Evolutionary conservation across 176 grass and related monocot genomes (phyloP).

Genomic region (Luzula sylvatica): DNA sequence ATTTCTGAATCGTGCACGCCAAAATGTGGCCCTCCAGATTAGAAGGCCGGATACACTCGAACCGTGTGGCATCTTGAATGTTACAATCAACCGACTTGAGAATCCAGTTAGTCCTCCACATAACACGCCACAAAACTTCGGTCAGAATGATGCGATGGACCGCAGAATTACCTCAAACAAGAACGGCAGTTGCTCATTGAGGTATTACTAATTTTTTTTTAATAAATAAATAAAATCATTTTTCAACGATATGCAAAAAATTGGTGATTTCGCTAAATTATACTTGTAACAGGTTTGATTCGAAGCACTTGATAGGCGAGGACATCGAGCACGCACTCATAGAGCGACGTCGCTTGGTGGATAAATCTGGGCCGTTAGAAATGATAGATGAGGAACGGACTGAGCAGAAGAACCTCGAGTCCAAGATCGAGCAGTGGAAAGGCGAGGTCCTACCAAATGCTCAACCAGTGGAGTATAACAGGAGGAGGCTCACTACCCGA

Average conservation of each 20-base stretch:
- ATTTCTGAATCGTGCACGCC: conserved; percentile 8
- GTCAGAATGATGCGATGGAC: no score
- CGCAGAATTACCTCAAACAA: no score
- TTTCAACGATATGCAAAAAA: no score
- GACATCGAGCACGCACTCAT: not conserved
- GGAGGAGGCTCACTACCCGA: no score
- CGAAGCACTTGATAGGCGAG: no score
- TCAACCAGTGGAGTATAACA: conserved; percentile 9
- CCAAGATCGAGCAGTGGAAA: conserved; percentile 57
- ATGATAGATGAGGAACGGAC: conserved; percentile 5
- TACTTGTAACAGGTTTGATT: no score
- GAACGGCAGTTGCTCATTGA: no score
- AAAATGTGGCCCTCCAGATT: conserved; percentile 55
- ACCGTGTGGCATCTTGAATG: conserved; percentile 66
- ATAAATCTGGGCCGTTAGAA: conserved; percentile 40
- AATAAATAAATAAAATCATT: no score
- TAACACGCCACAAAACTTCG: no score
- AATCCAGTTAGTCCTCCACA: no score
- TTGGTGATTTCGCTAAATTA: no score
- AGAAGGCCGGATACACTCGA: conserved; percentile 45
- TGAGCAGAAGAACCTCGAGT: conserved; percentile 42
- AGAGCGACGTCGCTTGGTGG: conserved; percentile 12
- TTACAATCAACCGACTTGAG: conserved; percentile 47
- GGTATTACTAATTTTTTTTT: no score
- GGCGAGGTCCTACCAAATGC: conserved; percentile 27